Conservation (phyloP, 371 early-diverging fungal genomes). For the Mucor racemosus region DNA sequence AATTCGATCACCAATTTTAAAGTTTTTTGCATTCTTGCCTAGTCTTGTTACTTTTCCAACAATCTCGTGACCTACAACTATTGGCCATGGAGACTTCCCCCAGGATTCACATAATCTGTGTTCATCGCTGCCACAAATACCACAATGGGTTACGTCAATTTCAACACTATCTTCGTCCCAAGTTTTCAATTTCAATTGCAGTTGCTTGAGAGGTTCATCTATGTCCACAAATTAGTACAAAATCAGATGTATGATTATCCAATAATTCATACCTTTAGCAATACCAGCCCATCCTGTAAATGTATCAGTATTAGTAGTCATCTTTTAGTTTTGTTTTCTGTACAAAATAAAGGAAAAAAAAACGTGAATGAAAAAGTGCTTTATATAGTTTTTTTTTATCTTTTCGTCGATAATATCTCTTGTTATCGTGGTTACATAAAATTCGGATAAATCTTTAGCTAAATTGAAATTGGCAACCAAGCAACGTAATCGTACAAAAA, state of each 20-base stretch:
- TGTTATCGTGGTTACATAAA: too few relatives aligned
- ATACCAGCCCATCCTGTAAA: slow-evolving; percentile 33
- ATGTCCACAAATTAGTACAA: neutral
- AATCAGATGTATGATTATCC: too few relatives aligned
- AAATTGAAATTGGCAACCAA: too few relatives aligned
- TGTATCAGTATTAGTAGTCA: slow-evolving; percentile 6
- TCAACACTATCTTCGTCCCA: slow-evolving; percentile 56
- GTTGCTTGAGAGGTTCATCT: slow-evolving; percentile 16
- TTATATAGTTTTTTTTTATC: too few relatives aligned
- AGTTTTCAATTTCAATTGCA: slow-evolving; percentile 31
- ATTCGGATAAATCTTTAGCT: too few relatives aligned
- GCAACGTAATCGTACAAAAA: too few relatives aligned
- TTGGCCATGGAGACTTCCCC: slow-evolving; percentile 56
- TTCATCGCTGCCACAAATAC: slow-evolving; percentile 56
- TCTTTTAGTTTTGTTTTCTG: neutral
- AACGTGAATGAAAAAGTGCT: too few relatives aligned
- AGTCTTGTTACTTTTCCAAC: slow-evolving; percentile 50
- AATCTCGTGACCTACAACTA: slow-evolving; percentile 66
- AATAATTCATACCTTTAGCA: slow-evolving; percentile 22
- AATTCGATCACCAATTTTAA: slow-evolving; percentile 56
- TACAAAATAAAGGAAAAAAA: neutral
- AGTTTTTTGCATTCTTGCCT: slow-evolving; percentile 49
- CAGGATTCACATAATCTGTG: slow-evolving; percentile 65
- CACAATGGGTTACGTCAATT: slow-evolving; percentile 55
- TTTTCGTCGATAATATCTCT: too few relatives aligned